These are phyloP conservation scores for Flaveria brownii DNA, from an alignment of 129 eudicot species.

Conservation along the genomic window DNA sequence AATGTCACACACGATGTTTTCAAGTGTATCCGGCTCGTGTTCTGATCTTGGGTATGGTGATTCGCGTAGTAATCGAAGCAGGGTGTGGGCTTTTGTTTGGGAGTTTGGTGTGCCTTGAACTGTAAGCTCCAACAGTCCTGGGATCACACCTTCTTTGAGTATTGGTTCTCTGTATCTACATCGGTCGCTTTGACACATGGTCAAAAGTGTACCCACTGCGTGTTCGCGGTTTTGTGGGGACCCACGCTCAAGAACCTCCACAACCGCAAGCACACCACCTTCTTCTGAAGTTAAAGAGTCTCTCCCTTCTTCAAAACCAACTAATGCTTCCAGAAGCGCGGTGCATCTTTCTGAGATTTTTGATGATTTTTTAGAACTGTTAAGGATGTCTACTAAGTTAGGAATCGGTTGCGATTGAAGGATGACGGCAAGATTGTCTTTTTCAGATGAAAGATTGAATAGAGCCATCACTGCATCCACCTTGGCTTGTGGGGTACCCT, in stretches of 20 bases:
- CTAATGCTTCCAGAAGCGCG: constrained; percentile 70
- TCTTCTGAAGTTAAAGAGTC: constrained; percentile 57
- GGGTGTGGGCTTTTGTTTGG: constrained; percentile 67
- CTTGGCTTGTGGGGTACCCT: constrained; percentile 69
- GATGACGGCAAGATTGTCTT: constrained; percentile 52
- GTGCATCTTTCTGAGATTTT: constrained; percentile 74
- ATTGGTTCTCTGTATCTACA: constrained; percentile 81
- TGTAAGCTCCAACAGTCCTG: constrained; percentile 91
- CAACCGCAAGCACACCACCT: constrained; percentile 95
- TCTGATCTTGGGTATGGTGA: constrained; percentile 79
- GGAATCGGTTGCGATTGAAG: constrained; percentile 75
- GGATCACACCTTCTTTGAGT: constrained; percentile 92
- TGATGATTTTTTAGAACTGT: constrained; percentile 65
- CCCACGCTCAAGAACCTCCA: constrained; percentile 86
- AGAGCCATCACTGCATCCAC: constrained; percentile 83
- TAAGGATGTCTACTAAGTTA: constrained; percentile 57
- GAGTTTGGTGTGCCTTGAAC: constrained; percentile 85
- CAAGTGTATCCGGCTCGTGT: constrained; percentile 65
- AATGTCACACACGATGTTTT: constrained; percentile 74
- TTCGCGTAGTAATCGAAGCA: constrained; percentile 68
- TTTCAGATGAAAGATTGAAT: constrained; percentile 76
- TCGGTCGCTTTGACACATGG: constrained; percentile 75
- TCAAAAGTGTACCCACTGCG: constrained; percentile 81
- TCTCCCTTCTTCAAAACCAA: constrained; percentile 65
- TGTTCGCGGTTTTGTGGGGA: constrained; percentile 86